Evolutionary conservation across 495 filamentous ascomycete genomes (phyloP).

Genomic region (Penicillium macrosclerotiorum): DNA sequence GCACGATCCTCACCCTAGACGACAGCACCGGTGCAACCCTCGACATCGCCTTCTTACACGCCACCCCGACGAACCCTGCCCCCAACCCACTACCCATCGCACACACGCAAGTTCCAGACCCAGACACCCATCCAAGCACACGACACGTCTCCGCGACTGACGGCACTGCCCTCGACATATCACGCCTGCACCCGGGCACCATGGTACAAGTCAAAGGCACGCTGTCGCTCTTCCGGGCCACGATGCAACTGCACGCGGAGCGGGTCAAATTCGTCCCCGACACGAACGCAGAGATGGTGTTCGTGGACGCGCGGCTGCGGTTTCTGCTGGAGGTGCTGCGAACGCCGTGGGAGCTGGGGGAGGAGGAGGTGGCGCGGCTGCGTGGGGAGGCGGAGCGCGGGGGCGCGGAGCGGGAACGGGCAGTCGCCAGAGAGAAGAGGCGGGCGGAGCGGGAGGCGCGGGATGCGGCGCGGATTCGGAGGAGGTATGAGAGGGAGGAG

Average conservation of each 20-base stretch:
- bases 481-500: slow-evolving; percentile 42
- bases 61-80: too few species aligned
- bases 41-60: slow-evolving; percentile 49
- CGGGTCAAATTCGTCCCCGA: slow-evolving; percentile 56
- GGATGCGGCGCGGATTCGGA: slow-evolving; percentile 33
- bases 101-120: too few species aligned
- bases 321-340: slow-evolving; percentile 65
- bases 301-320: slow-evolving; percentile 65
- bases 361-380: slow-evolving; percentile 53
- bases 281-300: slow-evolving; percentile 73
- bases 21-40: slow-evolving; percentile 81
- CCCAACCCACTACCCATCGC: too few species aligned
- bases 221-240: slow-evolving; percentile 58
- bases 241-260: slow-evolving; percentile 67
- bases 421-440: slow-evolving; percentile 36
- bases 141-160: slow-evolving; percentile 30
- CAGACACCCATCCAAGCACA: slow-evolving; percentile 1
- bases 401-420: slow-evolving; percentile 39
- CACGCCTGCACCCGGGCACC: slow-evolving; percentile 58
- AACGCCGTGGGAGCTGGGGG: slow-evolving; percentile 64
- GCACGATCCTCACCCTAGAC: slow-evolving; percentile 70
- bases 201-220: slow-evolving; percentile 78
- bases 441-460: slow-evolving; percentile 35
- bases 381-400: slow-evolving; percentile 47
- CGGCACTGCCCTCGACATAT: slow-evolving; percentile 37